Evolutionary conservation across 192 early-diverging fungal species (phyloP), one percentile per base, ranked within the genome.

Genomic region (Fimicolochytrium jonesii): DNA sequence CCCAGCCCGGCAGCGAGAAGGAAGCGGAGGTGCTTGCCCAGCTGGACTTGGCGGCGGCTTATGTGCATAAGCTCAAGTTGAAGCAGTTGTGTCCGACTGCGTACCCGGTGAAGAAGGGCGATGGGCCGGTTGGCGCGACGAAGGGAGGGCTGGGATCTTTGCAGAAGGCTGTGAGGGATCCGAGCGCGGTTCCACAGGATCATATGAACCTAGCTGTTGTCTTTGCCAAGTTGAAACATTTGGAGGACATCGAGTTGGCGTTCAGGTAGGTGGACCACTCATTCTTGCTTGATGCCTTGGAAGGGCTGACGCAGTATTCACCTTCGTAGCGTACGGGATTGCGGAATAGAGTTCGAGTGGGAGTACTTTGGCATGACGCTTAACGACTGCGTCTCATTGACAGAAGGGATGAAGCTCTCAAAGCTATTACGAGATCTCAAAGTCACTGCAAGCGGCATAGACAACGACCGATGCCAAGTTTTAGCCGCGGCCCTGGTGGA

Each of bases 331-430:
- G 67, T 81, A 2, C 56, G 59, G 26, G 76, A 81, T 48, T 78
- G 75, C 49, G 76, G 76, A 2, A 81, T 81, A 13, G 62, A 81
- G 29, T 81, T 81, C 47, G 32, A 59, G 6, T 78, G 79, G 76
- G 50, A 57, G 31, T 56, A 64, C 10, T 81, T 81, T 70, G 79
- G 79, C 11, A 81, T 81, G 79, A 81, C 79, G 5, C 37, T 81
- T 6, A 76, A 65, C 36, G 79, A 81, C 47, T 61, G 70, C 25
- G 50, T 61, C 4, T 36, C 5, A 3, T 61, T 78, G 7, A 18
- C 53, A 39, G 47, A 62, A 25, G 25, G 56, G 2, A 30, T 77
- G 3, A 71, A 76, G 29, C 15, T 39, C 28, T 65, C 36, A 23
- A 20, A 20, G 6, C 61, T 43, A 17, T 55, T 71, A 26, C 53